These are phyloP conservation scores for Umbelopsis ramanniana DNA, from an alignment of 192 early-diverging fungal genomes.

Conservation along the genomic window DNA sequence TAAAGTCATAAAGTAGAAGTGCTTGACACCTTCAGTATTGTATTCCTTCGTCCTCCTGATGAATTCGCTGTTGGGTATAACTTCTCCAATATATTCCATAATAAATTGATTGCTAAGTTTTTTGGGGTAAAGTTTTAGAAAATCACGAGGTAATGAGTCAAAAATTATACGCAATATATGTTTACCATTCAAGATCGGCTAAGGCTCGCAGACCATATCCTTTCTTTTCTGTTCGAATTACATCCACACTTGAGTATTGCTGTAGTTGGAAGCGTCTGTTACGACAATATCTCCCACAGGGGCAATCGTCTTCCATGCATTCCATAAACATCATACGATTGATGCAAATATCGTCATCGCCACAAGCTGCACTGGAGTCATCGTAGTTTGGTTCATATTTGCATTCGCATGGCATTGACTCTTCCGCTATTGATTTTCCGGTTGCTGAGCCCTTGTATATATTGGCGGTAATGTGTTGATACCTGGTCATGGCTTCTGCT, in stretches of 20 bases:
- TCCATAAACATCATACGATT: constrained; percentile 92
- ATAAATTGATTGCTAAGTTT: constrained; percentile 79
- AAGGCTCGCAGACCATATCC: constrained; percentile 91
- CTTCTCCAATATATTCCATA: constrained; percentile 98
- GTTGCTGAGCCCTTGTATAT: constrained; percentile 74
- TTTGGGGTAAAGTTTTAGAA: neutral
- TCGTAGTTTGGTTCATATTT: constrained; percentile 67
- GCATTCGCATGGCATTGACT: constrained; percentile 81
- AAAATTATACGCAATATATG: neutral
- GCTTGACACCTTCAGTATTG: constrained; percentile 76
- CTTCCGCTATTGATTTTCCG: constrained; percentile 68
- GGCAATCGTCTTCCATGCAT: constrained; percentile 88
- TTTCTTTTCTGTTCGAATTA: constrained; percentile 91
- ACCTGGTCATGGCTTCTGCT: constrained; percentile 61
- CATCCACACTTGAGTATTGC: constrained; percentile 84
- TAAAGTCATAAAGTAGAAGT: constrained; percentile 99
- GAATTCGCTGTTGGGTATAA: constrained; percentile 83
- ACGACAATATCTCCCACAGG: constrained; percentile 83
- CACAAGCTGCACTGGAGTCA: constrained; percentile 79
- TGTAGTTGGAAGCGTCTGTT: constrained; percentile 91
- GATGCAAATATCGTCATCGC: constrained; percentile 87
- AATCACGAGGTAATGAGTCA: constrained; percentile 20
- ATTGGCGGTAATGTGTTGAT: constrained; percentile 69
- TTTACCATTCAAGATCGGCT: constrained; percentile 64
- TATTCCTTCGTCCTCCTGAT: constrained; percentile 84